Percentiles rank a stretch among this genome's conserved stretches.
phyloP scores from a whole-genome alignment of 2,329 filamentous ascomycete species.

The Zymoseptoria pseudotritici region DNA sequence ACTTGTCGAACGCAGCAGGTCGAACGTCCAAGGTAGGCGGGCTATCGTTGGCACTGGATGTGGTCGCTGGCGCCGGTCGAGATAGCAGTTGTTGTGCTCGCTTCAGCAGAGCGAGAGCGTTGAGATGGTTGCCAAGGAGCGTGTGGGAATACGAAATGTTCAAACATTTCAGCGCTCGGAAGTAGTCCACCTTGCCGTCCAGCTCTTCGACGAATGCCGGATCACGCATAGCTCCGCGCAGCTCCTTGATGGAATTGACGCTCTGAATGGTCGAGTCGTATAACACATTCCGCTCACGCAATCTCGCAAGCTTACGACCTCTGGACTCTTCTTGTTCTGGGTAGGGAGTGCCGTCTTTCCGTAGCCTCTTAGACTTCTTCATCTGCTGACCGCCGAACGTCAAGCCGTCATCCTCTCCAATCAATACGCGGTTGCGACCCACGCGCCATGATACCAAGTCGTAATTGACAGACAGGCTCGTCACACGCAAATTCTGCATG shows the following conservation, averaged over 20 bases:
- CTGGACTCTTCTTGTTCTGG: slow-evolving; percentile 55
- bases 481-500: slow-evolving; percentile 90
- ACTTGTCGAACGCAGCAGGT: slow-evolving; percentile 48
- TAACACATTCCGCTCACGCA: slow-evolving; percentile 80
- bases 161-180: slow-evolving; percentile 80
- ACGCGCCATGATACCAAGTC: slow-evolving; percentile 91
- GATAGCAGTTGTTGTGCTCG: slow-evolving; percentile 59
- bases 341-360: slow-evolving; percentile 42
- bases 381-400: slow-evolving; percentile 45
- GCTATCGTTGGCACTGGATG: slow-evolving; percentile 28
- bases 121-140: slow-evolving; percentile 61
- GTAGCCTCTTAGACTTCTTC: slow-evolving; percentile 47
- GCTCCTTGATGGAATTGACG: slow-evolving; percentile 78
- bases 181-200: slow-evolving; percentile 73
- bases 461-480: slow-evolving; percentile 87
- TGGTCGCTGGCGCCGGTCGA: slow-evolving; percentile 10
- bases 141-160: slow-evolving; percentile 80
- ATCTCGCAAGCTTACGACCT: slow-evolving; percentile 66
- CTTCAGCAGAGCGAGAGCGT: slow-evolving; percentile 77
- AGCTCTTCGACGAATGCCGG: slow-evolving; percentile 66
- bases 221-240: slow-evolving; percentile 85
- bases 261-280: slow-evolving; percentile 90
- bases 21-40: slow-evolving; percentile 65
- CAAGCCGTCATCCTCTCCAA: slow-evolving; percentile 74
- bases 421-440: slow-evolving; percentile 81